Base-by-base conservation (phyloP, 257 asterid species). In the Scutellaria galericulata region DNA sequence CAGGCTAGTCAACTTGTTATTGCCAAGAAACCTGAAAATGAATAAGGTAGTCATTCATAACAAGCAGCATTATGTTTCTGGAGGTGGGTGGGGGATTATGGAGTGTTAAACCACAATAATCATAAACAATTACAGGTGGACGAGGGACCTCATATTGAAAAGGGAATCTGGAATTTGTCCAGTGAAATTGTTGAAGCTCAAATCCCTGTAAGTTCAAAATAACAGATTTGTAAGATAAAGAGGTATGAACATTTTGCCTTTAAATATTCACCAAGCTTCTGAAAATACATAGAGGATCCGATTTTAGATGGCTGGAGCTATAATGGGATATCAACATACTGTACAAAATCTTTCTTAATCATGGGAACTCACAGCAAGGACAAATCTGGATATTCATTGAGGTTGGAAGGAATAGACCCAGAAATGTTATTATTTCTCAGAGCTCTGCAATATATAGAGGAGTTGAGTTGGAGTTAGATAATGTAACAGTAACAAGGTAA, bases 151-250 rank as follows among this genome's bases (percentile, higher is more conserved):
- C 71, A 65, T 72, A 63, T 83, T 86, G 85, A 90, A 88, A 78
- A 92, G 85, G 45, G 82, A 75, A 65, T 81, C 83, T 44, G 96
- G 96, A 66, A 86, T 75, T 65, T 41, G 39, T 47, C 92, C 97
- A 1, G 81, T 75, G 81, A 92, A 81, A 77, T 79, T 87, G 83
- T 90, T 93, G 93, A 86, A 88, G 91, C 97, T 90, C 81, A 92
- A 82, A 81, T 93, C 98, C 89, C 98, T 93, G 88, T 52, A 73
- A 76, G 55, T 47, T 47, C 24, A 55, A 31, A 76, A 52, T 27
- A 58, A 75, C 42, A 66, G 39, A 68, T 68, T 52, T 7, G 13
- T 11, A 40, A 59, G 56, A 24, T 57, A 27, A 40, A 41, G 31
- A 44, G 67, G 65, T 12, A 42, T 5, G 24, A 10, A 52, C 59